Conservation (phyloP, 768 basidiomycete genomes). For the Imleria badia region DNA sequence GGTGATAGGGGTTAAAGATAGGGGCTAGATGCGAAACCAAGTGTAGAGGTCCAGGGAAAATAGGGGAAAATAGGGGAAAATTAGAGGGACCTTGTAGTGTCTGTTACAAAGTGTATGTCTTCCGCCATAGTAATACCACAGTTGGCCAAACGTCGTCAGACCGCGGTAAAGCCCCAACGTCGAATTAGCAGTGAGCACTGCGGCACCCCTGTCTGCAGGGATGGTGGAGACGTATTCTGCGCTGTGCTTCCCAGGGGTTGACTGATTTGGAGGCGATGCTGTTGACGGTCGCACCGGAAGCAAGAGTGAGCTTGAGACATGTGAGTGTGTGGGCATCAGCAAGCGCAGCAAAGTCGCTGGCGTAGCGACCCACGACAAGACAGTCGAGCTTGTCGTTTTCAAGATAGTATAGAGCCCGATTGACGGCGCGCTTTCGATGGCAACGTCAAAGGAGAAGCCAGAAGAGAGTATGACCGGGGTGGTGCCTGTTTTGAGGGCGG, state of each 20-base stretch:
- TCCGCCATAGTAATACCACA: conserved; percentile 44
- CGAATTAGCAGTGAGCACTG: conserved; percentile 42
- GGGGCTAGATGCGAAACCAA: too few species aligned
- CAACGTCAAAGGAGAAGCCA: conserved; percentile 31
- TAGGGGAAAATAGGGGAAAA: too few species aligned
- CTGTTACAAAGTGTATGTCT: too few species aligned
- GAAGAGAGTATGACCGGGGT: conserved; percentile 24
- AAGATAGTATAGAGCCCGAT: conserved; percentile 31
- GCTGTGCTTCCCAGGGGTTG: conserved; percentile 35
- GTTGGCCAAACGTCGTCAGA: conserved; percentile 53
- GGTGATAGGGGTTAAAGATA: too few species aligned
- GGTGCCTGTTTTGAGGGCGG: conserved; percentile 20
- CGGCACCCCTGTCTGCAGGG: conserved; percentile 36
- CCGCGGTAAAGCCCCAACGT: conserved; percentile 54
- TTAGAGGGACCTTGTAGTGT: too few species aligned
- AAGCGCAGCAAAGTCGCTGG: conserved; percentile 31
- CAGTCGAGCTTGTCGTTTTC: conserved; percentile 37
- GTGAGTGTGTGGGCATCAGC: conserved; percentile 24
- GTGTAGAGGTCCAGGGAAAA: too few species aligned
- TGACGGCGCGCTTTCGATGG: conserved; percentile 31
- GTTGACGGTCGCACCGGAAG: conserved; percentile 8
- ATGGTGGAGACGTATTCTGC: conserved; percentile 47
- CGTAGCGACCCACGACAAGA: conserved; percentile 41
- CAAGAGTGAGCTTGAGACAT: conserved; percentile 30
- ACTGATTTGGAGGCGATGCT: conserved; percentile 39